A percentile compares a stretch with the other conserved stretches of the same genome.
phyloP scores from a whole-genome alignment of 345 rosid species.

The Iberis pinnata region DNA sequence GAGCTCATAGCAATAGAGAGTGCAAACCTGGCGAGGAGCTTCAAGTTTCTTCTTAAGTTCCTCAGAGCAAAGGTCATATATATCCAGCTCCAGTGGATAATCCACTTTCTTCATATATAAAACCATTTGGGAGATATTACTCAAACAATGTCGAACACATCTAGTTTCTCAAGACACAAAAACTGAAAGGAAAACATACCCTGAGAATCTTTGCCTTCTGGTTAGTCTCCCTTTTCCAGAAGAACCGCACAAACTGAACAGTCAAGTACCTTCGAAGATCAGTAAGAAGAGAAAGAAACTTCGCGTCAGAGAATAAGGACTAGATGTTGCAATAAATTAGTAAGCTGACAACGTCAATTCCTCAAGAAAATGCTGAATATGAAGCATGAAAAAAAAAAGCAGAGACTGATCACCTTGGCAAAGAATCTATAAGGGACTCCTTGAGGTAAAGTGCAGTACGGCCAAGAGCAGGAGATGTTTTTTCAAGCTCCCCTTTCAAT shows the following conservation, averaged over 20 bases:
- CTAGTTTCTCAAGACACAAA: background rate
- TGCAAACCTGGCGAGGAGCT: slow-evolving; percentile 78
- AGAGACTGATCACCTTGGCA: slow-evolving; percentile 55
- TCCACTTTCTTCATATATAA: slow-evolving; percentile 77
- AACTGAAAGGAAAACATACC: slow-evolving; percentile 37
- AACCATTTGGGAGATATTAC: background rate
- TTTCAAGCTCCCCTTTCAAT: slow-evolving; percentile 90
- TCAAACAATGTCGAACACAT: background rate
- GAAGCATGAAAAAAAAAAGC: slow-evolving; percentile 4
- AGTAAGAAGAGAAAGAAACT: slow-evolving; percentile 11
- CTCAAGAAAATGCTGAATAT: slow-evolving; percentile 2
- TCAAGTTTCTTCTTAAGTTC: slow-evolving; percentile 68
- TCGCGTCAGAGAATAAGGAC: background rate
- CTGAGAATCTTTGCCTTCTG: slow-evolving; percentile 96
- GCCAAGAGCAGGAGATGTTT: slow-evolving; percentile 80
- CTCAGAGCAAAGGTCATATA: slow-evolving; percentile 83
- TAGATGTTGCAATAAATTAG: background rate
- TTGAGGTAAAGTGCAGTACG: slow-evolving; percentile 76
- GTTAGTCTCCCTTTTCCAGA: slow-evolving; percentile 99
- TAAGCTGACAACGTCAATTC: background rate
- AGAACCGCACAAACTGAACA: slow-evolving; percentile 97
- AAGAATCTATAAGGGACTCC: slow-evolving; percentile 72
- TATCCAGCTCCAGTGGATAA: slow-evolving; percentile 87
- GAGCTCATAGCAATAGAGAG: slow-evolving; percentile 7
- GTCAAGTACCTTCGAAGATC: slow-evolving; percentile 72